Conservation (phyloP, 2,329 filamentous ascomycete genomes). For the Passalora sequoiae region DNA sequence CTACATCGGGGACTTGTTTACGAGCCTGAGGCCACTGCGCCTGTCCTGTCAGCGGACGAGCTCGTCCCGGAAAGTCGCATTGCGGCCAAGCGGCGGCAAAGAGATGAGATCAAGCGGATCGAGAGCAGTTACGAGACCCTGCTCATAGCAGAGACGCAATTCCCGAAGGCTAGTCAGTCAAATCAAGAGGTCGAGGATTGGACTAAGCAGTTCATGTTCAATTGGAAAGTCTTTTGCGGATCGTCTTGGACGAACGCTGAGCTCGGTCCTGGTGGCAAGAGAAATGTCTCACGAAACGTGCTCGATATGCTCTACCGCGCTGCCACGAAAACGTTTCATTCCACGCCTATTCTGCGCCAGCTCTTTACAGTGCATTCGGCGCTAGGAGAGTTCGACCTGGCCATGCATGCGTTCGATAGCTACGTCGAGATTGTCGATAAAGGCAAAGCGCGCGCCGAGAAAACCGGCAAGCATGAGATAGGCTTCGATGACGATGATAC, state of each 20-base stretch:
- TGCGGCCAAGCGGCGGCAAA: slow-evolving; percentile 46
- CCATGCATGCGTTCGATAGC: slow-evolving; percentile 83
- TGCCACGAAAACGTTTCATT: slow-evolving; percentile 91
- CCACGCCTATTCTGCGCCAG: slow-evolving; percentile 77
- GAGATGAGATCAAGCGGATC: slow-evolving; percentile 70
- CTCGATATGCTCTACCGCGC: slow-evolving; percentile 84
- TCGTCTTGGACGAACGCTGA: slow-evolving; percentile 75
- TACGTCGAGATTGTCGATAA: slow-evolving; percentile 84
- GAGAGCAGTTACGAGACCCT: slow-evolving; percentile 75
- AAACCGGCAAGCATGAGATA: slow-evolving; percentile 62
- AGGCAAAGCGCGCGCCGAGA: slow-evolving; percentile 76
- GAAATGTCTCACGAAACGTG: slow-evolving; percentile 66
- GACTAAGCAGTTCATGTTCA: slow-evolving; percentile 70
- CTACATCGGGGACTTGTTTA: slow-evolving; percentile 63
- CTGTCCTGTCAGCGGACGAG: slow-evolving; percentile 1
- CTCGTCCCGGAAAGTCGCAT: slow-evolving; percentile 21
- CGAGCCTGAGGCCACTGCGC: slow-evolving; percentile 25
- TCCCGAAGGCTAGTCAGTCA: slow-evolving; percentile 75
- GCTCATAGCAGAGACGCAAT: slow-evolving; percentile 71
- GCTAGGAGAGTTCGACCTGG: slow-evolving; percentile 85
- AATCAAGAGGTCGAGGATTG: slow-evolving; percentile 78
- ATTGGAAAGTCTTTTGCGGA: slow-evolving; percentile 80
- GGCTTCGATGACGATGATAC: slow-evolving; percentile 73
- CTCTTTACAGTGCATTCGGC: slow-evolving; percentile 84
- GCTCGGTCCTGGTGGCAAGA: slow-evolving; percentile 74